These are phyloP conservation scores for Penicillium pancosmium DNA, from an alignment of 495 filamentous ascomycete species.

Conservation along the genomic window DNA sequence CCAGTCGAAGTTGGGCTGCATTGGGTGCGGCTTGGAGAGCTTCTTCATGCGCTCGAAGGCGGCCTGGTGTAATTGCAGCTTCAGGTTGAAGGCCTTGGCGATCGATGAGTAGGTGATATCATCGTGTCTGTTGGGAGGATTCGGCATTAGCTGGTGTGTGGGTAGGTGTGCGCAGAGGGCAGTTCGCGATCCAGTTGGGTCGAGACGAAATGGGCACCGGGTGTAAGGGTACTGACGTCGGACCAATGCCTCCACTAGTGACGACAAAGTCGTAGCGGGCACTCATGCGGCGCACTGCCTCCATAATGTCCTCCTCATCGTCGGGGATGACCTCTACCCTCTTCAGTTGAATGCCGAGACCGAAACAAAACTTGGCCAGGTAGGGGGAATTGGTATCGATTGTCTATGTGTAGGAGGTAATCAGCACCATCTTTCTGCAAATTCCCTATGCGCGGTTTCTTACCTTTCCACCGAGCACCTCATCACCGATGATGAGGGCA, in stretches of 20 bases:
- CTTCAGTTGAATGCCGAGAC: conserved; percentile 84
- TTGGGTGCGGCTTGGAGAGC: conserved; percentile 70
- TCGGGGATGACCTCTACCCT: conserved; percentile 91
- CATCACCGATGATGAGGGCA: conserved; percentile 94
- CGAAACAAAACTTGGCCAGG: conserved; percentile 92
- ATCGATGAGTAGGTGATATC: conserved; percentile 97
- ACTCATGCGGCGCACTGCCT: conserved; percentile 84
- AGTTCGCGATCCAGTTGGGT: too few relatives aligned
- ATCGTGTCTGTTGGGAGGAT: conserved; percentile 66
- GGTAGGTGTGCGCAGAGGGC: too few relatives aligned
- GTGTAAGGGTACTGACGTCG: conserved; percentile 63
- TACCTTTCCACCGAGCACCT: conserved; percentile 96
- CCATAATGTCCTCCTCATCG: conserved; percentile 86
- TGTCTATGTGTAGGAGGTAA: conserved; percentile 48
- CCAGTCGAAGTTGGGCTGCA: conserved; percentile 81
- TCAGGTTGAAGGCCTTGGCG: conserved; percentile 81
- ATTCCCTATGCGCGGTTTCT: background rate
- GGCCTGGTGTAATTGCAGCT: conserved; percentile 72
- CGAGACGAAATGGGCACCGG: background rate
- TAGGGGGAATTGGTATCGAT: conserved; percentile 91
- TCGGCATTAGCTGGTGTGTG: too few relatives aligned
- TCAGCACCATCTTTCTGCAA: conserved; percentile 3
- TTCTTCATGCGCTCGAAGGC: conserved; percentile 81
- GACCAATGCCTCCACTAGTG: conserved; percentile 92
- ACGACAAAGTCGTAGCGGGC: conserved; percentile 89